Evolutionary conservation across 345 rosid species (phyloP), one percentile per base, ranked within the genome.

Genomic region (Litchi chinensis): DNA sequence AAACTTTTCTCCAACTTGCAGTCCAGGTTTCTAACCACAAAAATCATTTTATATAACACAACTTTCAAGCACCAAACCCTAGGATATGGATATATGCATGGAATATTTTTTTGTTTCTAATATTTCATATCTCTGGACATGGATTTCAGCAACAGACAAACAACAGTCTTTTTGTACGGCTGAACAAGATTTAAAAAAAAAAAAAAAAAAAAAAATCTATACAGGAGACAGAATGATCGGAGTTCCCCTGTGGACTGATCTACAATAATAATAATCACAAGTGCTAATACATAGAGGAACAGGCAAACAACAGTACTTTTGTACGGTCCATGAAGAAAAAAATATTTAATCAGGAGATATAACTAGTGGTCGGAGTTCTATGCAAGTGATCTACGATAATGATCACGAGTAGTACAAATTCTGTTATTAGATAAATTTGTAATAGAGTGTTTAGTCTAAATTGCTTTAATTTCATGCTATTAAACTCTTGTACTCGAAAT

Each of bases 1-100:
- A 52, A 8, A 52, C 15, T 21, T 52, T 71, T 54, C 22, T 16
- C 26, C 54, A 52, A 71, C 64, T 15, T 32, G 43, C 40, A 15
- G 10, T 16, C 63, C 15, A 19, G 3, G 39, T 37, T 69, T 69
- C 73, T 2, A 16, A 22, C 10, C 16, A 15, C 24, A 10, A 50
- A 71, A 71, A 41, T 40, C 4, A 5, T 71, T 72, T 26, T 50
- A n/a, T 70, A 50, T 50, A 50, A 54, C 52, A 71, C 32, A 37
- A 54, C 46, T 18, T 56, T 26, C 76, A 19, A 39, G 40, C 26
- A 18, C 3, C 63, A 50, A 56, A 72, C 37, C 76, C 66, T 56
- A 39, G 65, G 44, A 73, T 73, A 21, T 57, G 16, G 15, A 57
- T 1, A 5, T 57, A 22, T 39, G 50, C 32, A 54, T 54, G 18